These are phyloP conservation scores for Puccinia brachypodii DNA, from an alignment of 1,284 basidiomycete genomes.

Conservation along the genomic window DNA sequence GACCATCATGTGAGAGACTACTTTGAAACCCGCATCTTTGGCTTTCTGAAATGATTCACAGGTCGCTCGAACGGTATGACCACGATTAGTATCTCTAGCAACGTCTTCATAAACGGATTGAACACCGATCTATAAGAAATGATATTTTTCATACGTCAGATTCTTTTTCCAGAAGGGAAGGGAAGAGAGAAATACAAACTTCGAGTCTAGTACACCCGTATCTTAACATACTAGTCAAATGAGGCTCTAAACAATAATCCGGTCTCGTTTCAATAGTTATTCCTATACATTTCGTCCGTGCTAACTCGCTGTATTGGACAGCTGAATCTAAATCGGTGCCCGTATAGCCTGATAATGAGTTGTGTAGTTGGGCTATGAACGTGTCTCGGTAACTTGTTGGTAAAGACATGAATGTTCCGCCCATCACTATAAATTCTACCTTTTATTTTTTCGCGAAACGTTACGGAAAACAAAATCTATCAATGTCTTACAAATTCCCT, in stretches of 20 bases:
- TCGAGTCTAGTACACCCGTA: constrained; percentile 98
- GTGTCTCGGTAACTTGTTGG: constrained; percentile 89
- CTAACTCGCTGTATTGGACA: constrained; percentile 94
- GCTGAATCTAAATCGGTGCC: constrained; percentile 93
- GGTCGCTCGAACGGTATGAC: constrained; percentile 94
- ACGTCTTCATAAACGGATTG: constrained; percentile 99
- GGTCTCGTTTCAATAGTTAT: constrained; percentile 99
- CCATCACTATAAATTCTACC: constrained; percentile 99
- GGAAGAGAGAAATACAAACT: constrained; percentile 46
- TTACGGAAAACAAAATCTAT: background rate
- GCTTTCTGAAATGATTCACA: constrained; percentile 97
- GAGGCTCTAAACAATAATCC: constrained; percentile 95
- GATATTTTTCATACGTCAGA: too few species aligned
- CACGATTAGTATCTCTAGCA: constrained; percentile 92
- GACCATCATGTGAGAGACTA: constrained; percentile 95
- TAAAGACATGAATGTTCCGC: constrained; percentile 99
- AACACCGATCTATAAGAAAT: constrained; percentile 76
- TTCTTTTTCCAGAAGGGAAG: background rate
- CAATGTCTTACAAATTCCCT: background rate
- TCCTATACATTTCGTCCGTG: constrained; percentile 96
- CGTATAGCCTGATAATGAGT: constrained; percentile 92
- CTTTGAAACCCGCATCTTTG: constrained; percentile 99
- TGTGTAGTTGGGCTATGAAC: constrained; percentile 95
- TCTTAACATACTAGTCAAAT: constrained; percentile 92
- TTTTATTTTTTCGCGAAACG: constrained; percentile 57